Conservation (phyloP, 2,329 filamentous ascomycete genomes). For the Didymella pinodella region DNA sequence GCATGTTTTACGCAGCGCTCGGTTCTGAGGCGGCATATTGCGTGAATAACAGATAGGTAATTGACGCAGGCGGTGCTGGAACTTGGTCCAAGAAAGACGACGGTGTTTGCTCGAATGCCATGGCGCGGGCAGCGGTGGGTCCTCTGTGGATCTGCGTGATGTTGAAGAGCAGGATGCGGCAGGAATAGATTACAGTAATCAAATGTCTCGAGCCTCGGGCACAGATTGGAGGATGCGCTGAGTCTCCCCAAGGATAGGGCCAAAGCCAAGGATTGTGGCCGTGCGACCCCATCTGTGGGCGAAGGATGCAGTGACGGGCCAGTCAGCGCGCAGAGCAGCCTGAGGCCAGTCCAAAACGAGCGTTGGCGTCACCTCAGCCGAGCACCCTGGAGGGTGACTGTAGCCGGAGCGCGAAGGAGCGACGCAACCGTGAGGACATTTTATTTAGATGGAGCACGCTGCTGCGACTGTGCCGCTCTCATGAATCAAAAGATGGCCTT, state of each 20-base stretch:
- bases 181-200: conserved; percentile 36
- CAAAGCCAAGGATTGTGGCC: conserved; percentile 38
- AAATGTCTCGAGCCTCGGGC: conserved; percentile 27
- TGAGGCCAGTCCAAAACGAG: conserved; percentile 10
- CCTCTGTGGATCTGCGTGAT: conserved; percentile 32
- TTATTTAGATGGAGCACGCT: not conserved
- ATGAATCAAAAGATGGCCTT: conserved; percentile 8
- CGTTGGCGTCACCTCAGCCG: conserved; percentile 26
- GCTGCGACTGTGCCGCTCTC: conserved; percentile 4
- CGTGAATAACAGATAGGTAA: conserved; percentile 22
- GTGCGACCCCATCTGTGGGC: conserved; percentile 31
- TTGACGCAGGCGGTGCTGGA: conserved; percentile 21
- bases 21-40: conserved; percentile 10
- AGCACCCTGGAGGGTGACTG: conserved; percentile 22
- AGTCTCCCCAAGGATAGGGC: conserved; percentile 42
- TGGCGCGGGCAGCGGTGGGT: conserved; percentile 16
- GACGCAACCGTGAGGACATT: not conserved
- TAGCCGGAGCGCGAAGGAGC: conserved; percentile 7
- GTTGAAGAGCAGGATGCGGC: conserved; percentile 30
- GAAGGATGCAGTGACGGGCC: conserved; percentile 26
- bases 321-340: conserved; percentile 14
- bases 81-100: conserved; percentile 7
- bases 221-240: conserved; percentile 30
- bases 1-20: conserved; percentile 2
- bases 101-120: conserved; percentile 15